These are phyloP conservation scores for Penicillium olsonii DNA, from an alignment of 2,329 filamentous ascomycete species.

Conservation along the genomic window DNA sequence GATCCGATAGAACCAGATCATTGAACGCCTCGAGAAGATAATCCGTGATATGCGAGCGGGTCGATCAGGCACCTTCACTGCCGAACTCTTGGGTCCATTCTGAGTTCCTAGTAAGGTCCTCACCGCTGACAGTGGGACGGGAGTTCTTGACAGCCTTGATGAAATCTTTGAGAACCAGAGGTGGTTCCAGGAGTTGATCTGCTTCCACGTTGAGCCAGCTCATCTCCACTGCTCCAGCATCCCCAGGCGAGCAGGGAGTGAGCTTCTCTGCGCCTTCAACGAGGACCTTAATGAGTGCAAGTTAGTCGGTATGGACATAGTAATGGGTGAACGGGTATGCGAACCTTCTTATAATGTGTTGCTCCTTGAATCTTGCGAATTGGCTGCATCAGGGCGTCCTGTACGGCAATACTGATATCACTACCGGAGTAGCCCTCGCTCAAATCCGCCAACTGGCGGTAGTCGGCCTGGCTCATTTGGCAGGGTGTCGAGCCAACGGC, in stretches of 20 bases:
- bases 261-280: conserved; percentile 61
- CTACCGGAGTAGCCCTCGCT: conserved; percentile 95
- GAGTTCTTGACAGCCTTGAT: conserved; percentile 86
- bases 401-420: conserved; percentile 93
- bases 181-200: conserved; percentile 81
- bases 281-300: conserved; percentile 57
- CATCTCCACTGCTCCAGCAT: conserved; percentile 85
- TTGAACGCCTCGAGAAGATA: background rate
- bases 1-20: background rate
- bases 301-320: background rate
- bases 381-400: conserved; percentile 96
- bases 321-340: conserved; percentile 25
- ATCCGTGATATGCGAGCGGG: background rate
- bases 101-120: conserved; percentile 78
- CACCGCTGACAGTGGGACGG: conserved; percentile 83
- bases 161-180: conserved; percentile 88
- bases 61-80: conserved; percentile 70
- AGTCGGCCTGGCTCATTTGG: conserved; percentile 75
- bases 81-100: conserved; percentile 98
- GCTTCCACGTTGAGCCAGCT: conserved; percentile 85
- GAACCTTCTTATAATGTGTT: conserved; percentile 92
- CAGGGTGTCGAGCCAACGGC: conserved; percentile 92
- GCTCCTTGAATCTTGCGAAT: conserved; percentile 95
- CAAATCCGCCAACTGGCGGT: conserved; percentile 72
- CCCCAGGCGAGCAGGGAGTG: conserved; percentile 93